Percentiles rank a stretch among this genome's conserved stretches.
These are phyloP conservation scores for Beauveria asiatica DNA, from an alignment of 2,329 filamentous ascomycete species.

Conservation along the genomic window DNA sequence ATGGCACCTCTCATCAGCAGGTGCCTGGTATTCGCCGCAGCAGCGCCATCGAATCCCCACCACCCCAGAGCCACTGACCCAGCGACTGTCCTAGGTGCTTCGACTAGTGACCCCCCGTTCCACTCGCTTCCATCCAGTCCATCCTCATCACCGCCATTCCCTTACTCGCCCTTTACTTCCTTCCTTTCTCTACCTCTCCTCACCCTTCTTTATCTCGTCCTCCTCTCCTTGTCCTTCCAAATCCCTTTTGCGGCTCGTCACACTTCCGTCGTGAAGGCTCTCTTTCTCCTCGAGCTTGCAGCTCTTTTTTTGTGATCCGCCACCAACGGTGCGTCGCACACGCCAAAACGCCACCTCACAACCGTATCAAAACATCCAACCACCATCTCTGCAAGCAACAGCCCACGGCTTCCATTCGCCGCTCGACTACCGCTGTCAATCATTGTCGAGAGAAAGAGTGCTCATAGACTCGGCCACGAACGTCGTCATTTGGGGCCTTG, in stretches of 20 bases:
- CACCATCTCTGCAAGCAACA: slow-evolving; percentile 4
- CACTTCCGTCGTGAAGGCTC: slow-evolving; percentile 7
- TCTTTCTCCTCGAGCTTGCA: slow-evolving; percentile 14
- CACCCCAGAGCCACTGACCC: slow-evolving; percentile 6
- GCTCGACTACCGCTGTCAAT: neutral
- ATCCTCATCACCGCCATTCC: slow-evolving; percentile 13
- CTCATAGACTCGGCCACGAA: neutral
- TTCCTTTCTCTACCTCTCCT: slow-evolving; percentile 11
- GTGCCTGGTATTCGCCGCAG: slow-evolving; percentile 7
- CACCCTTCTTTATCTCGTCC: slow-evolving; percentile 12
- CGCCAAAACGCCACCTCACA: neutral
- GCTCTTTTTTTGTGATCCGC: slow-evolving; percentile 9
- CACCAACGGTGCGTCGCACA: neutral
- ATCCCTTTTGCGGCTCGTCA: slow-evolving; percentile 7
- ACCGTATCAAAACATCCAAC: neutral
- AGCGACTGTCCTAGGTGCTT: slow-evolving; percentile 12
- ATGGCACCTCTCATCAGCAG: neutral
- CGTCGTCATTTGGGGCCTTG: neutral
- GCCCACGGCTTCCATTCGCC: slow-evolving; percentile 1
- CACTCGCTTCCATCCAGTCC: slow-evolving; percentile 13
- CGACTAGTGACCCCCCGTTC: slow-evolving; percentile 12
- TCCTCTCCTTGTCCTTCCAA: slow-evolving; percentile 8
- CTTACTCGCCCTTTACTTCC: slow-evolving; percentile 8
- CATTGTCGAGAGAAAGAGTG: slow-evolving; percentile 9
- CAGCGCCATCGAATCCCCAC: slow-evolving; percentile 10